Base-by-base conservation (phyloP, 2,329 filamentous ascomycete species). In the Ophiostoma perfectum region DNA sequence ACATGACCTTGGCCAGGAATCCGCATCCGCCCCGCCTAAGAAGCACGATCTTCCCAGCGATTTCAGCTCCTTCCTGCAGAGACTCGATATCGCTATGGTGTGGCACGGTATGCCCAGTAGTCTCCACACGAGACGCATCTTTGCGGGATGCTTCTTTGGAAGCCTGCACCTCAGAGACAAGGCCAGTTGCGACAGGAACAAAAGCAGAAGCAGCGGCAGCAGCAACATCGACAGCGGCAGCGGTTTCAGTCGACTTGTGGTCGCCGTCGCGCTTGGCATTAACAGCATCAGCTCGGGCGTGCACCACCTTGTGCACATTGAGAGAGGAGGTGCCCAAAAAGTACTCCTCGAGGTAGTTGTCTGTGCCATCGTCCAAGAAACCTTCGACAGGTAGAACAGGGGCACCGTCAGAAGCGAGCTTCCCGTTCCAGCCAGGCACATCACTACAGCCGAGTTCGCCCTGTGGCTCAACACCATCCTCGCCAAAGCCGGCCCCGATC, bases 1-100 rank as follows among this genome's bases (percentile, higher is more conserved):
- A 99, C 81, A 96, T 94, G 72, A 95, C 92, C 79, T 99, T 99
- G 76, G 98, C 94, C 70, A 97, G 79, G 77, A 99, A 99, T 5
- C 95, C 95, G 78, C 95, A 99, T 7, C 94, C 95, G 69, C 95
- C 95, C 68, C 95, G 88, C 77, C 92, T 96, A 68, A 99, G 82
- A 66, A 99, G 81, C 2, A 96, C 95, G 64, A 99, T 87, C 79
- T 97, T 98, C 72, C 95, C 95, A 44, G 89, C 84, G 72, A 99
- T 98, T 77, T 98, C 94, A 36, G 94, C 93, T 67, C 88, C 88
- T 79, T 97, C 92, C 78, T 97, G 93, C 70, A 97, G 82, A 1
- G 90, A 94, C 77, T 96, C 92, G 71, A 97, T 97, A 78, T 97
- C 92, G 70, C 92, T 92, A 78, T 96, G 92, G n/a, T 58, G 70